A percentile compares a stretch with the other conserved stretches of the same genome.
phyloP scores from a whole-genome alignment of 768 basidiomycete genomes.

The Amanita jacksonii region DNA sequence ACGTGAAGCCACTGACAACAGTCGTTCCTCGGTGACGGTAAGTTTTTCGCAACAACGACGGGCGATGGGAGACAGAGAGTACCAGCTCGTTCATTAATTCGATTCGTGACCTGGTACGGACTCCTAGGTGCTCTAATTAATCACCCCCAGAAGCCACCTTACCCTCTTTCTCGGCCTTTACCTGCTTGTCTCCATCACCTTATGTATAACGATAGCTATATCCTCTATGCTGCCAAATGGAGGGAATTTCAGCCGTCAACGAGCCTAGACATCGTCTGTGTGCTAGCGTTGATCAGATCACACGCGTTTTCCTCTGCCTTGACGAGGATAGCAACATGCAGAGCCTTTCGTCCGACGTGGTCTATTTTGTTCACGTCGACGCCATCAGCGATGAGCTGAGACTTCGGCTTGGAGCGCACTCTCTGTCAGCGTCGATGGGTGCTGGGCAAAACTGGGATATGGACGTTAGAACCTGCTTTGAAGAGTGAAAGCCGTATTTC shows the following conservation, averaged over 20 bases:
- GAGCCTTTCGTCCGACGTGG: constrained; percentile 49
- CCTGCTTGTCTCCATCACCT: constrained; percentile 41
- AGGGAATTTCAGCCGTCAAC: constrained; percentile 47
- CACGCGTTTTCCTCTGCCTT: constrained; percentile 35
- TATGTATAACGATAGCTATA: constrained; percentile 30
- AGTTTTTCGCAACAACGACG: too few species aligned
- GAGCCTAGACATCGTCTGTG: constrained; percentile 44
- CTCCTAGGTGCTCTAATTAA: too few species aligned
- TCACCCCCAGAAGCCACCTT: too few species aligned
- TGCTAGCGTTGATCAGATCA: constrained; percentile 45
- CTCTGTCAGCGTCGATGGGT: constrained; percentile 48
- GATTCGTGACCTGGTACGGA: too few species aligned
- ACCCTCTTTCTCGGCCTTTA: too few species aligned
- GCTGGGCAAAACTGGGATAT: constrained; percentile 38
- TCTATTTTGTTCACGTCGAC: constrained; percentile 45
- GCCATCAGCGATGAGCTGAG: constrained; percentile 23
- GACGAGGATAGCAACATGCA: constrained; percentile 49
- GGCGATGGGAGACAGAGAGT: too few species aligned
- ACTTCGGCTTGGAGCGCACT: constrained; percentile 36
- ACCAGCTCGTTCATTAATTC: too few species aligned
- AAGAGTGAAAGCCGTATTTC: not conserved
- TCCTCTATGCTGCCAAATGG: constrained; percentile 48
- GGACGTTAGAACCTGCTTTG: not conserved
- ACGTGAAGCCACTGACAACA: too few species aligned
- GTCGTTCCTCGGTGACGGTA: too few species aligned